Evolutionary conservation across 768 basidiomycete species (phyloP), one percentile per base, ranked within the genome.

Genomic region (Mycena metata): DNA sequence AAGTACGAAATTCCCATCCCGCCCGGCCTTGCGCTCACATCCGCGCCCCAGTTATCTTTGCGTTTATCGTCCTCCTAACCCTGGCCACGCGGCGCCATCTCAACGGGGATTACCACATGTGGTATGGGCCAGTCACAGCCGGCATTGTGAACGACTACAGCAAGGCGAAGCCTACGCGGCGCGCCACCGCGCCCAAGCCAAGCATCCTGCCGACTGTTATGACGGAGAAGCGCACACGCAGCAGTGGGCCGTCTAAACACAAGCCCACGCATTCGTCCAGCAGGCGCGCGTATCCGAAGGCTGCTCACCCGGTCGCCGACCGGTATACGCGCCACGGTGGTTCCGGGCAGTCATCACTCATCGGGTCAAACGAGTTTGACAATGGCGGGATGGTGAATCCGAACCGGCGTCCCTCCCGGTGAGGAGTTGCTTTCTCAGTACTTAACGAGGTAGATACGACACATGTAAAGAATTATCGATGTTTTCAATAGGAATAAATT

Each of bases 101-200:
- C 21, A 61, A 67, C 33, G 71, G 71, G 23, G 71, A 72, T 58
- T 60, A 58, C 55, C 42, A 66, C 50, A 84, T 88, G 72, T 88
- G 87, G 87, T 72, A 79, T 49, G 75, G 75, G 21, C 82, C 87
- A 8, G 84, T 85, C 41, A 84, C 87, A 3, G 74, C 77, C 39
- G 85, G 82, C 23, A 68, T 72, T 35, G 39, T 69, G 51, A 69
- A 69, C 59, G 33, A 72, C 64, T 72, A 72, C 67, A 59, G 63
- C 64, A 58, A 71, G 56, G 17, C 70, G 30, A 64, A 49, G 13
- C 65, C 58, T 7, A 59, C 55, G 7, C 54, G 55, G 39, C 70
- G 67, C n/a, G 23, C 50, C 41, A 42, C 54, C n/a, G 35, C 47
- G 6, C 6, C 62, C 59, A 69, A 66, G 50, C 55, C 70, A 1